phyloP scores from a whole-genome alignment of 2,329 filamentous ascomycete species.

The Chaetothyriales sp. region DNA sequence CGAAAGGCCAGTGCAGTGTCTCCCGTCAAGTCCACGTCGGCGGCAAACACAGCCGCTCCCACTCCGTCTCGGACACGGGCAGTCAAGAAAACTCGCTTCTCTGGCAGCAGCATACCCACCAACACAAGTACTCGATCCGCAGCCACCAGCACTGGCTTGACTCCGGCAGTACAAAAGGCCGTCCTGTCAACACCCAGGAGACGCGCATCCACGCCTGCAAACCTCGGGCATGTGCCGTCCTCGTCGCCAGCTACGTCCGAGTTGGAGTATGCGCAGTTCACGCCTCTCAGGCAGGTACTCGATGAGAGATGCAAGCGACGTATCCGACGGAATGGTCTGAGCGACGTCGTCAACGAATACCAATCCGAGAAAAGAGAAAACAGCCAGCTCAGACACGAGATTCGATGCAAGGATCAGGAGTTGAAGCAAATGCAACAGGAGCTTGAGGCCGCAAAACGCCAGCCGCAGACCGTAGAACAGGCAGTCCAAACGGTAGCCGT shows the following conservation, averaged over 20 bases:
- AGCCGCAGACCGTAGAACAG: conserved; percentile 9
- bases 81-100: conserved; percentile 34
- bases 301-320: conserved; percentile 30
- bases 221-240: conserved; percentile 14
- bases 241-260: conserved; percentile 18
- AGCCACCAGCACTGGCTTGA: conserved; percentile 30
- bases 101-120: conserved; percentile 25
- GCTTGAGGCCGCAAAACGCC: conserved; percentile 13
- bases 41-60: conserved; percentile 1
- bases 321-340: conserved; percentile 32
- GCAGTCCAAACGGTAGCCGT: conserved; percentile 1
- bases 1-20: conserved; percentile 7
- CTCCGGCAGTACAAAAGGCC: conserved; percentile 29
- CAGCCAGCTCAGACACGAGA: conserved; percentile 16
- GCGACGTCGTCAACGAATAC: conserved; percentile 33
- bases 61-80: conserved; percentile 16
- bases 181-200: conserved; percentile 22
- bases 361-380: conserved; percentile 27
- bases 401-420: conserved; percentile 21
- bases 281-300: conserved; percentile 31
- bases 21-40: conserved; percentile 9
- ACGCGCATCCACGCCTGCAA: conserved; percentile 14
- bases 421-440: conserved; percentile 19
- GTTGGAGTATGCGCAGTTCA: conserved; percentile 26
- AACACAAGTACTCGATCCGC: not conserved